Base-by-base conservation (phyloP, 2,329 filamentous ascomycete genomes). In the Ophiostoma fasciatum region DNA sequence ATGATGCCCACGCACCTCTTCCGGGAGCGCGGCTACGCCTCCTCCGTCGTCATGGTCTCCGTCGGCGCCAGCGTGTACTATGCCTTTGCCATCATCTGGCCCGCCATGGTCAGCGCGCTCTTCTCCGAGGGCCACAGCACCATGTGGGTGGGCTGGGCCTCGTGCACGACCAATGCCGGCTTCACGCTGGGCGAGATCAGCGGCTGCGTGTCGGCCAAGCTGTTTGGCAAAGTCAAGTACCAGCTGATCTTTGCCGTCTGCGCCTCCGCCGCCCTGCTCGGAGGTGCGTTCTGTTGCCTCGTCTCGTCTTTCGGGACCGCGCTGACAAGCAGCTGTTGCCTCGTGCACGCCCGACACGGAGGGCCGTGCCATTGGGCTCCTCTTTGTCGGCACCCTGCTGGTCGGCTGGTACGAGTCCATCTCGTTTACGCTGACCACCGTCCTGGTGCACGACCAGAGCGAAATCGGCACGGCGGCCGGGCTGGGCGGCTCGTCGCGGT, bases 31-130 rank as follows among this genome's bases (percentile, higher is more conserved):
- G 34, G 30, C 19, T 44, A 39, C 15, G 54, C 53, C 49, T 49
- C 50, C 20, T 49, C 53, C 7, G 48, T 49, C 9, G 49, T 50
- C 15, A 44, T 57, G 22, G 40, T 55, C 18, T 49, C 49, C 8
- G 52, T 58, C 4, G 56, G 53, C 14, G 55, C 56, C n/a, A 52
- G 50, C 28, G 49, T 56, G 10, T 58, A 58, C 46, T 59, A 57
- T 36, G 55, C 51, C 31, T 51, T 58, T 28, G 53, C 53, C 20
- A 51, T 59, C 18, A 48, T 59, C 11, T 59, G 55, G 55, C 55
- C 56, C 1, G 43, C 45, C 14, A 55, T 55, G 49, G 49, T 57
- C 5, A 44, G 44, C 7, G 49, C 52, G 18, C 36, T 58, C 14
- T 56, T 33, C 28, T 35, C 35, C 6, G 21, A 22, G 21, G 21